phyloP scores from a whole-genome alignment of 2,329 filamentous ascomycete genomes.

The Calonectria leucothoes region DNA sequence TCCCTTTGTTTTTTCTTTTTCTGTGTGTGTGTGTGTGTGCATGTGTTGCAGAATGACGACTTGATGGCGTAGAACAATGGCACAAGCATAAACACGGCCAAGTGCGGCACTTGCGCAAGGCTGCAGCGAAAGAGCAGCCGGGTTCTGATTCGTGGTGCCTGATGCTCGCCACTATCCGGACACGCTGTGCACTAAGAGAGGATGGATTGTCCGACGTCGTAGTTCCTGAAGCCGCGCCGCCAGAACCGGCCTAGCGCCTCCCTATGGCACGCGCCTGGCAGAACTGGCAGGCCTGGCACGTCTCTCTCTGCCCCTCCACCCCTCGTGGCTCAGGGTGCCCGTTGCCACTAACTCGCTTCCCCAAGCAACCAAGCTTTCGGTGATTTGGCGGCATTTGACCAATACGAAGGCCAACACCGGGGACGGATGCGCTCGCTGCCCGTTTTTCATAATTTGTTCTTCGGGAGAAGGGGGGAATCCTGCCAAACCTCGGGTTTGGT shows the following conservation, averaged over 20 bases:
- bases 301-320: background rate
- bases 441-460: background rate
- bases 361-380: background rate
- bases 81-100: background rate
- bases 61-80: background rate
- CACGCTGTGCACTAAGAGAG: conserved; percentile 2
- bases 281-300: background rate
- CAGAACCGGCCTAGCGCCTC: background rate
- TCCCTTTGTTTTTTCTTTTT: background rate
- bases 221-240: background rate
- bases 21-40: no score
- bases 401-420: background rate
- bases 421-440: background rate
- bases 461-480: no score
- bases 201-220: background rate
- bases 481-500: background rate
- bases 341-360: background rate
- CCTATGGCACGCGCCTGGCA: background rate
- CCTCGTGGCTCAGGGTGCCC: conserved; percentile 2
- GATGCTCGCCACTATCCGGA: background rate
- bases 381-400: background rate
- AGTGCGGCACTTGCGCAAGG: background rate
- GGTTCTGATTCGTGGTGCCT: background rate
- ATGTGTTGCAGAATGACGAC: background rate
- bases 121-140: background rate